Percentiles rank a stretch among this genome's conserved stretches.
phyloP scores from a whole-genome alignment of 139 green algal species.

The Dunaliella primolecta region DNA sequence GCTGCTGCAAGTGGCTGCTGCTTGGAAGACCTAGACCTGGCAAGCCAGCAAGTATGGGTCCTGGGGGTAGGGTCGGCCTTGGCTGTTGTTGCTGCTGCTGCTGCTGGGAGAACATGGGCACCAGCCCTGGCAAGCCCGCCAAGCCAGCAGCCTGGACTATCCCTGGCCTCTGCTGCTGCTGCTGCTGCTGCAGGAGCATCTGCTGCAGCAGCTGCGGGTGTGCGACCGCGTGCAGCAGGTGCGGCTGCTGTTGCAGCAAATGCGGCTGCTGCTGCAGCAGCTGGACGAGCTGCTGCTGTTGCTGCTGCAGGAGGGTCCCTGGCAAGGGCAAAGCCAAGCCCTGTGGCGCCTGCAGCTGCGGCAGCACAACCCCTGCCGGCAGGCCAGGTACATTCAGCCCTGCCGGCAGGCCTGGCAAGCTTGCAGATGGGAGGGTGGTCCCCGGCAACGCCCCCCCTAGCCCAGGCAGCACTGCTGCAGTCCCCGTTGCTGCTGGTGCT shows the following conservation, averaged over 20 bases:
- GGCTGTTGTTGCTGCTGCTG: too few species aligned
- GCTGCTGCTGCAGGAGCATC: conserved; percentile 17
- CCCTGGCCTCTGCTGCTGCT: neutral
- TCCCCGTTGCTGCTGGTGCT: too few species aligned
- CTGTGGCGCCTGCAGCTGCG: too few species aligned
- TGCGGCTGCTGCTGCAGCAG: conserved; percentile 1
- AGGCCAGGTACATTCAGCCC: too few species aligned
- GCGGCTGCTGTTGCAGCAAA: neutral
- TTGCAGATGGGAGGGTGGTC: too few species aligned
- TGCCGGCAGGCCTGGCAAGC: too few species aligned
- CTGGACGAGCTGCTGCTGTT: too few species aligned
- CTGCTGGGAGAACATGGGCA: neutral
- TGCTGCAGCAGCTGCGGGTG: conserved; percentile 13
- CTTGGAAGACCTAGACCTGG: neutral
- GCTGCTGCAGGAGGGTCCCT: too few species aligned
- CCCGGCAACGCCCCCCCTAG: too few species aligned
- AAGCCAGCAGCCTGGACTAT: neutral
- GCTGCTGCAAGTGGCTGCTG: neutral
- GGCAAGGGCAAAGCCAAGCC: too few species aligned
- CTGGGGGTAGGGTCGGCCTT: neutral
- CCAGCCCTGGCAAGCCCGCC: neutral
- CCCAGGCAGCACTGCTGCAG: too few species aligned
- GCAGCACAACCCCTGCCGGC: too few species aligned
- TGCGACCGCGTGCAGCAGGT: conserved; percentile 2
- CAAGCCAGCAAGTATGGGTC: neutral